Evolutionary conservation across 2,329 filamentous ascomycete genomes (phyloP).

Genomic region (Xenoacremonium recifei): DNA sequence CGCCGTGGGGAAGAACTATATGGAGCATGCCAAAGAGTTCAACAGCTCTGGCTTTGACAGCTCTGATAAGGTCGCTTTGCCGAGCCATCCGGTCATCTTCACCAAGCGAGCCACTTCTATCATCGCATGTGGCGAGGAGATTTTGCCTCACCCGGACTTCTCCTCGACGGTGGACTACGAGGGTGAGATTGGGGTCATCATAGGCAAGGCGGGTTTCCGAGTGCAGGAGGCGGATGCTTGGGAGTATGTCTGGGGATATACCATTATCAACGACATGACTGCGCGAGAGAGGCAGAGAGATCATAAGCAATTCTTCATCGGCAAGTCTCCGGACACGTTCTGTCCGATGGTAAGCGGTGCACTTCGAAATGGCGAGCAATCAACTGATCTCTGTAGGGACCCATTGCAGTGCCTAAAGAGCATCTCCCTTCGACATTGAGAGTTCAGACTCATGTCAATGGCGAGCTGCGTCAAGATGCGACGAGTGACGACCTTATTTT

Average conservation of each 20-base stretch:
- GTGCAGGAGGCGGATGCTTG: slow-evolving; percentile 44
- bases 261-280: slow-evolving; percentile 54
- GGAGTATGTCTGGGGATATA: slow-evolving; percentile 55
- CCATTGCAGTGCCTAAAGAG: slow-evolving; percentile 47
- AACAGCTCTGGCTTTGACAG: slow-evolving; percentile 53
- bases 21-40: slow-evolving; percentile 57
- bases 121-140: slow-evolving; percentile 45
- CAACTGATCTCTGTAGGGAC: no score
- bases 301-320: slow-evolving; percentile 60
- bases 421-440: slow-evolving; percentile 40
- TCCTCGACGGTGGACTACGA: slow-evolving; percentile 54
- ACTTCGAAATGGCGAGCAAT: no score
- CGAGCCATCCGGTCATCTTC: slow-evolving; percentile 55
- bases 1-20: slow-evolving; percentile 57
- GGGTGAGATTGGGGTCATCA: slow-evolving; percentile 55
- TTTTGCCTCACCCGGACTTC: slow-evolving; percentile 45
- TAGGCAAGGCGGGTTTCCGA: slow-evolving; percentile 47
- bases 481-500: slow-evolving; percentile 47
- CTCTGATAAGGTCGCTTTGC: slow-evolving; percentile 51
- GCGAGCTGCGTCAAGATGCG: slow-evolving; percentile 43
- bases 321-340: slow-evolving; percentile 54
- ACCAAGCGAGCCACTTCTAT: slow-evolving; percentile 54
- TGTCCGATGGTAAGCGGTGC: slow-evolving; percentile 52
- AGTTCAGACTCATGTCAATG: slow-evolving; percentile 45
- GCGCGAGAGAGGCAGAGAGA: slow-evolving; percentile 50